These are phyloP conservation scores for Groenewaldozyma sp. DNA, from an alignment of 1,139 yeast genomes.

Conservation along the genomic window DNA sequence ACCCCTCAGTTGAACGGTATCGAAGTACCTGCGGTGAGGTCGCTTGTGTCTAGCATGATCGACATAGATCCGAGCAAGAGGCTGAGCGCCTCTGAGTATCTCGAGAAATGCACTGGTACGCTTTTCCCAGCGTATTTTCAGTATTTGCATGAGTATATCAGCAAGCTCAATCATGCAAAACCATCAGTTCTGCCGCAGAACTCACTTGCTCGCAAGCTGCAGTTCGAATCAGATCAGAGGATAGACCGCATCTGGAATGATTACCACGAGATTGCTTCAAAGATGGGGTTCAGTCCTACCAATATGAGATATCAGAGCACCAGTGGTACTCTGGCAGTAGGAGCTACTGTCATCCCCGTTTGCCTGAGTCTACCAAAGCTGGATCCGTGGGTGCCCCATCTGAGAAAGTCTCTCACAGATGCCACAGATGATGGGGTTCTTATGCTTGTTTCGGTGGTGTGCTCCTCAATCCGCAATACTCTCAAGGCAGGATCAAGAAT, in stretches of 20 bases:
- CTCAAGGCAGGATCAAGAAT: constrained; percentile 53
- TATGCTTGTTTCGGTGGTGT: constrained; percentile 52
- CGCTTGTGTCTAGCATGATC: constrained; percentile 55
- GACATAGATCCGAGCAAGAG: constrained; percentile 53
- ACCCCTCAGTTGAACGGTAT: constrained; percentile 52
- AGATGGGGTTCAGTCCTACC: constrained; percentile 34
- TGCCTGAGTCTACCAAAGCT: constrained; percentile 45
- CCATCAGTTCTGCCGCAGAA: constrained; percentile 10
- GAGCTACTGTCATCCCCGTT: constrained; percentile 28
- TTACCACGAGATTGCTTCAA: constrained; percentile 43
- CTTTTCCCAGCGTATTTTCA: constrained; percentile 66
- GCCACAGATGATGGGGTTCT: constrained; percentile 43
- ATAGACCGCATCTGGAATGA: constrained; percentile 50
- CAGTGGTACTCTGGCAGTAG: constrained; percentile 10
- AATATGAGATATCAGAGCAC: too few relatives aligned
- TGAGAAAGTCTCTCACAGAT: constrained; percentile 21
- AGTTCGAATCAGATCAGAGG: constrained; percentile 47
- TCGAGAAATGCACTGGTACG: constrained; percentile 38
- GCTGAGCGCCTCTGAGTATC: constrained; percentile 43
- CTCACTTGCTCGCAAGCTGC: constrained; percentile 24
- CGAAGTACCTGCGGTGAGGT: constrained; percentile 41
- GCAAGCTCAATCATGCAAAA: constrained; percentile 30
- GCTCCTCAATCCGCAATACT: constrained; percentile 58
- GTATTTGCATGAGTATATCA: constrained; percentile 61
- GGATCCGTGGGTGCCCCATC: constrained; percentile 19